Percentiles rank a stretch among this genome's conserved stretches.
Evolutionary conservation across 768 basidiomycete species (phyloP).

Genomic region (Cystofilobasidium ferigula): DNA sequence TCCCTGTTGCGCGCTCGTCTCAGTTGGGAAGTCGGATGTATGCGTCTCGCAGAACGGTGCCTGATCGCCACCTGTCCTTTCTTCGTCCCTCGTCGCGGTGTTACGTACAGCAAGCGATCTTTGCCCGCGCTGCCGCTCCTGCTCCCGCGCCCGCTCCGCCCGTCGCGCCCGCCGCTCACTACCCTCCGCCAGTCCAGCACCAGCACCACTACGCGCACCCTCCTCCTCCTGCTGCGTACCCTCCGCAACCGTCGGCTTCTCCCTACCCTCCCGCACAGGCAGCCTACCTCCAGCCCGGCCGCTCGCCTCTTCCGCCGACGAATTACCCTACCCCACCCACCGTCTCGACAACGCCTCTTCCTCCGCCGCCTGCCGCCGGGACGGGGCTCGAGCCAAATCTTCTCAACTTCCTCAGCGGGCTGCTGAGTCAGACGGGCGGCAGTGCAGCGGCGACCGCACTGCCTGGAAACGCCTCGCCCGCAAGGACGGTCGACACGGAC

Average conservation of each 20-base stretch:
- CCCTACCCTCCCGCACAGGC: not conserved
- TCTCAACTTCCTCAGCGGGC: not conserved
- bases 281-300: not conserved
- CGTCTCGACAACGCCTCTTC: not conserved
- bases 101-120: constrained; percentile 5
- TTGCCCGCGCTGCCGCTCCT: not conserved
- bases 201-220: not conserved
- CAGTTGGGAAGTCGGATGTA: not conserved
- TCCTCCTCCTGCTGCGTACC: not conserved
- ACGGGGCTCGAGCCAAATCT: not conserved
- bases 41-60: not conserved
- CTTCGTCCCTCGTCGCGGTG: not conserved
- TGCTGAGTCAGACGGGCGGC: not conserved
- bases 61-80: not conserved
- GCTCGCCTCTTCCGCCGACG: not conserved
- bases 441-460: too few relatives aligned
- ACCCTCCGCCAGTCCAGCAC: not conserved
- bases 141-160: not conserved
- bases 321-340: not conserved
- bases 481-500: not conserved
- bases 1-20: not conserved
- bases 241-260: not conserved
- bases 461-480: not conserved
- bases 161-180: not conserved
- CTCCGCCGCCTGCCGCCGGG: not conserved